Base-by-base conservation (phyloP, 441 rosid species). In the Erodium trifolium region DNA sequence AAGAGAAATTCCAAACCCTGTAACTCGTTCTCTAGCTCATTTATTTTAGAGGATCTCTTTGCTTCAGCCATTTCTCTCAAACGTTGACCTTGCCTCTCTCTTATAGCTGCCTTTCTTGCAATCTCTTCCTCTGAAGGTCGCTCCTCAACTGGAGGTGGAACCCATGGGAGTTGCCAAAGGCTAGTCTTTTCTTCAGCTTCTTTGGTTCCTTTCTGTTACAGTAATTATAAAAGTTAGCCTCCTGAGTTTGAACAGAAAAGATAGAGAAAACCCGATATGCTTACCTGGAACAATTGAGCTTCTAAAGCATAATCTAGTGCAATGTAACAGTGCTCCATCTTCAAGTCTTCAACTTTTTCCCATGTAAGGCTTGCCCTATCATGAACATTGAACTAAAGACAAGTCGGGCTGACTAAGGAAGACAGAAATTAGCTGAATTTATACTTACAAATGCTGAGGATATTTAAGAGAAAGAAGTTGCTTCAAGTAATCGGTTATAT, bases 31-130 rank as follows among this genome's bases (percentile, higher is more conserved):
- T 91, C 94, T 71, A 85, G 82, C 76, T 89, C 96, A 74, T 88
- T 88, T 72, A 93, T 91, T 84, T 77, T 89, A 59, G 94, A 84
- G 41, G 80, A 87, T 82, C 90, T 83, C 89, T 89, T 93, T 43
- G 96, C 90, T 82, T 89, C 97, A 49, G 97, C 98, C 98, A 93
- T 93, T 71, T 91, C 98, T 78, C 98, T 86, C 78, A 93, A 78
- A 68, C 98, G 82, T 84, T 93, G 98, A 67, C 97, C 93, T 74
- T 89, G 97, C 68, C 88, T 91, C 78, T 91, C 98, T 75, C 79
- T 87, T 74, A 86, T 82, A 69, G 97, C 97, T 66, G 98, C 98
- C 77, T 87, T 93, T 77, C 97, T 84, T 5, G 98, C 98, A 68
- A 93, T 71, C 85, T 93, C 97, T 87, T 91, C 98, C 82, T 86